These are phyloP conservation scores for Sugiyamaella grinbergsii DNA, from an alignment of 1,139 yeast species.

Conservation along the genomic window DNA sequence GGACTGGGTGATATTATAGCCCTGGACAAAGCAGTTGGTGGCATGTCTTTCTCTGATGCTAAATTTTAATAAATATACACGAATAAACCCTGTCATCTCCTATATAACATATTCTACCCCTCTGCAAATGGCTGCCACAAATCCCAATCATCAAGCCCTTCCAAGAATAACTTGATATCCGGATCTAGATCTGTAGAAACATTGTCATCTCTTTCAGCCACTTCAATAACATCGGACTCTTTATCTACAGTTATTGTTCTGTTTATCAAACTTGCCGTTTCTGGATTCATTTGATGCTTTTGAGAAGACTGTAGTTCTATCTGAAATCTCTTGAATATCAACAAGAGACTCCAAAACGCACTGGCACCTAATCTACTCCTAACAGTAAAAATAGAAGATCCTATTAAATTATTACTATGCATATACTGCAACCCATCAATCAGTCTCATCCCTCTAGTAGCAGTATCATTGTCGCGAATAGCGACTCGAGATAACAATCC, in stretches of 20 bases:
- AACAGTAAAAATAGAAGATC: slow-evolving; percentile 17
- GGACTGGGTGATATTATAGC: slow-evolving; percentile 22
- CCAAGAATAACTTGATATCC: slow-evolving; percentile 7
- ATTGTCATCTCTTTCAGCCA: background rate
- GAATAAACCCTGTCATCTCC: background rate
- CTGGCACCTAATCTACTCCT: slow-evolving; percentile 24
- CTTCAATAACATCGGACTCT: background rate
- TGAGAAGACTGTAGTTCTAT: slow-evolving; percentile 1
- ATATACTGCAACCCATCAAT: slow-evolving; percentile 22
- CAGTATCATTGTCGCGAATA: slow-evolving; percentile 17
- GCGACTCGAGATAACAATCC: slow-evolving; percentile 11
- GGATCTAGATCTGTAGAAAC: slow-evolving; percentile 2
- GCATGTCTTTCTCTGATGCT: slow-evolving; percentile 8
- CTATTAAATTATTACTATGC: slow-evolving; percentile 15
- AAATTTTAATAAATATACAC: slow-evolving; percentile 1
- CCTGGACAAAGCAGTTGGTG: slow-evolving; percentile 22
- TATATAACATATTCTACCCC: background rate
- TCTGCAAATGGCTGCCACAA: slow-evolving; percentile 18
- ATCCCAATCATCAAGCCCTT: slow-evolving; percentile 18
- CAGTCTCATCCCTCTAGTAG: slow-evolving; percentile 22
- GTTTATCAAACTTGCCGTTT: background rate
- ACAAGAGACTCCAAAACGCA: slow-evolving; percentile 25
- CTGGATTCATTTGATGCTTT: background rate
- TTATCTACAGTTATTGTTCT: background rate
- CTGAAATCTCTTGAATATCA: slow-evolving; percentile 22